Percentiles rank a stretch among this genome's conserved stretches.
phyloP scores from a whole-genome alignment of 2,329 filamentous ascomycete genomes.

The Lecanicillium sp. region DNA sequence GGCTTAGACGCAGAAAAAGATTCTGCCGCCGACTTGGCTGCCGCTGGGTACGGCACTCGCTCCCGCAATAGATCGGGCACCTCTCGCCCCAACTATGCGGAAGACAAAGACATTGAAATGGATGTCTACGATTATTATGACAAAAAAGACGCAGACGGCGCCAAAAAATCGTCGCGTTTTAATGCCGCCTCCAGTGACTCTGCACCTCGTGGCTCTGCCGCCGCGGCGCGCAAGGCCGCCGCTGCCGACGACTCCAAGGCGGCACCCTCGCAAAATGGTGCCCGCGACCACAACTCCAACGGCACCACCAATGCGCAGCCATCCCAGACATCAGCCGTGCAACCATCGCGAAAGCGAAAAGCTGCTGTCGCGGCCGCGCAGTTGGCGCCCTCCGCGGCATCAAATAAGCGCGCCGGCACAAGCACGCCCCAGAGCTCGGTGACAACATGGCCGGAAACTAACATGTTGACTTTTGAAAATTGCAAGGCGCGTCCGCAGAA shows the following conservation, averaged over 20 bases:
- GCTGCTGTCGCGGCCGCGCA: conserved; percentile 29
- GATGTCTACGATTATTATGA: conserved; percentile 68
- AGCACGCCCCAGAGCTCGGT: conserved; percentile 28
- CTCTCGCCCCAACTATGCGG: conserved; percentile 86
- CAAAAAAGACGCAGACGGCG: conserved; percentile 43
- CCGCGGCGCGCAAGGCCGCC: conserved; percentile 32
- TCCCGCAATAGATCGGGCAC: conserved; percentile 80
- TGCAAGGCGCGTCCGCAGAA: conserved; percentile 61
- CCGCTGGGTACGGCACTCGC: conserved; percentile 80
- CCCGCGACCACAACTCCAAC: conserved; percentile 22
- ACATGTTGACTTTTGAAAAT: conserved; percentile 82
- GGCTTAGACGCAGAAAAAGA: conserved; percentile 41
- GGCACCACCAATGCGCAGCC: conserved; percentile 22
- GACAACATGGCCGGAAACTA: conserved; percentile 53
- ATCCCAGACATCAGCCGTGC: conserved; percentile 41
- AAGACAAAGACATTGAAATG: conserved; percentile 83
- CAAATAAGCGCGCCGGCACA: conserved; percentile 15
- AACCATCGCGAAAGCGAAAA: conserved; percentile 76
- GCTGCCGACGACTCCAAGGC: conserved; percentile 31
- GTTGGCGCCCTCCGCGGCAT: conserved; percentile 12
- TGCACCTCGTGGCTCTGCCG: conserved; percentile 22
- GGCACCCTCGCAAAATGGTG: conserved; percentile 20
- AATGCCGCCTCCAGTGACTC: conserved; percentile 30
- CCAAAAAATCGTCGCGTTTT: conserved; percentile 48
- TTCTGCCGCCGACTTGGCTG: conserved; percentile 34